phyloP scores from a whole-genome alignment of 2,329 filamentous ascomycete genomes.

The Seiridium cupressi region DNA sequence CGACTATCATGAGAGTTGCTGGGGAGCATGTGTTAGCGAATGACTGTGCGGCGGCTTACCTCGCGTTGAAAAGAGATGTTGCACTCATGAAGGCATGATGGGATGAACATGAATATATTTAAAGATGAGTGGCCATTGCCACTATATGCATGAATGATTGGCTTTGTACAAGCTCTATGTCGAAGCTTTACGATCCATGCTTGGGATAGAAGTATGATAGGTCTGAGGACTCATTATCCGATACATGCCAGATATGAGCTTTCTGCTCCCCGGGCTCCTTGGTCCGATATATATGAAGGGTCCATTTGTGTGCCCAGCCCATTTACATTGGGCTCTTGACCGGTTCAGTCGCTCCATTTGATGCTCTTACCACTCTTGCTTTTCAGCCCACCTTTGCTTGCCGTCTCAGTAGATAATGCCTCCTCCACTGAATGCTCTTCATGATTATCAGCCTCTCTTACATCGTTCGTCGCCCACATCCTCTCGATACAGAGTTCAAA shows the following conservation, averaged over 20 bases:
- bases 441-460: conserved; percentile 31
- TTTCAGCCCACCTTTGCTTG: conserved; percentile 34
- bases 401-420: background rate
- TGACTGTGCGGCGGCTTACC: conserved; percentile 64
- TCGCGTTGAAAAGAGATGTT: conserved; percentile 51
- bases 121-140: background rate
- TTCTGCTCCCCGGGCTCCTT: background rate
- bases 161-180: conserved; percentile 6
- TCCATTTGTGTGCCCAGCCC: background rate
- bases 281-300: background rate
- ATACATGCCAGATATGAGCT: background rate
- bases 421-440: conserved; percentile 7
- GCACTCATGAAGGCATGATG: conserved; percentile 20
- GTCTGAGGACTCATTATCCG: background rate
- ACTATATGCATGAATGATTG: conserved; percentile 1
- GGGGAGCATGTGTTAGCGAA: conserved; percentile 65
- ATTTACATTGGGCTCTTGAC: background rate
- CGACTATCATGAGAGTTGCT: conserved; percentile 68
- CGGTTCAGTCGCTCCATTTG: conserved; percentile 32
- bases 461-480: conserved; percentile 85
- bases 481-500: conserved; percentile 84
- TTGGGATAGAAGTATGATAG: background rate
- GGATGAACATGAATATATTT: background rate
- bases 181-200: background rate
- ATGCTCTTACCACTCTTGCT: conserved; percentile 41